These are phyloP conservation scores for Drechslerella coelobrocha DNA, from an alignment of 2,329 filamentous ascomycete species.

Conservation along the genomic window DNA sequence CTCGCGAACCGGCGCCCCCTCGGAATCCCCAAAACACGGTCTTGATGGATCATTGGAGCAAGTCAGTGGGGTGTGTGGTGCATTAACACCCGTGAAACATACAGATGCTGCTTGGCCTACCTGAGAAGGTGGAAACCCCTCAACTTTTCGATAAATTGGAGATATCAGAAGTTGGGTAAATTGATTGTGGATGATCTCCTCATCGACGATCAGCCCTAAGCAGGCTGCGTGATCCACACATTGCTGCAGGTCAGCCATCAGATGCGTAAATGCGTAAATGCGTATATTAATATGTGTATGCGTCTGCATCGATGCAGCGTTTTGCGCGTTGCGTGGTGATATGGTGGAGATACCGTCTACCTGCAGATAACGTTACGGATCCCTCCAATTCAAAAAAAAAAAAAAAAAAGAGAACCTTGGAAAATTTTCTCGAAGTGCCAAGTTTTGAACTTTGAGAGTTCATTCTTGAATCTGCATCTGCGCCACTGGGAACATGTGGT, in stretches of 20 bases:
- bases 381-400: slow-evolving; percentile 1
- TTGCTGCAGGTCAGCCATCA: slow-evolving; percentile 20
- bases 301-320: neutral
- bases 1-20: slow-evolving; percentile 19
- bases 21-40: slow-evolving; percentile 42
- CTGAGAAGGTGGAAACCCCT: neutral
- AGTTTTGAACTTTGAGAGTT: slow-evolving; percentile 34
- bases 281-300: no score
- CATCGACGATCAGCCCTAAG: slow-evolving; percentile 40
- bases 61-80: slow-evolving; percentile 36
- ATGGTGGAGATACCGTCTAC: slow-evolving; percentile 9
- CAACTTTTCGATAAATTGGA: neutral
- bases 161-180: neutral
- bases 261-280: neutral
- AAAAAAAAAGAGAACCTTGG: slow-evolving; percentile 6
- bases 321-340: slow-evolving; percentile 9
- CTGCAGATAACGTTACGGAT: slow-evolving; percentile 40
- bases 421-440: slow-evolving; percentile 40
- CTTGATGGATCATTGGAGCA: slow-evolving; percentile 10
- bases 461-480: slow-evolving; percentile 17
- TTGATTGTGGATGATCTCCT: neutral
- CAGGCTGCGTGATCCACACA: slow-evolving; percentile 40
- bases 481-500: slow-evolving; percentile 46
- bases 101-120: neutral
- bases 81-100: slow-evolving; percentile 36